A percentile compares a stretch with the other conserved stretches of the same genome.
Evolutionary conservation across 805 yeast species (phyloP).

Genomic region (Brettanomyces bruxellensis): DNA sequence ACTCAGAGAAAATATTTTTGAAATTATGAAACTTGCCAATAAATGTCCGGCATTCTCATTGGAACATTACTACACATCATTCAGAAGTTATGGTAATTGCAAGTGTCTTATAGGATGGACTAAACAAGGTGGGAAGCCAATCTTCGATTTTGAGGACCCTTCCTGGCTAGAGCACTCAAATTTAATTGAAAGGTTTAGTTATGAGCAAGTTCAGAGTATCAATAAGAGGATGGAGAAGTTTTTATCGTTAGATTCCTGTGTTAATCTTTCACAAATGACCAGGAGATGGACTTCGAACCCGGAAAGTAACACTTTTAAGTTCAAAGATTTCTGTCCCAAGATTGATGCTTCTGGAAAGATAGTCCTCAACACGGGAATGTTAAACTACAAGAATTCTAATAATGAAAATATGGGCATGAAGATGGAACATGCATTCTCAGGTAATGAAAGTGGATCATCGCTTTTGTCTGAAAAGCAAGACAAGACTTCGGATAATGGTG

Average conservation of each 20-base stretch:
- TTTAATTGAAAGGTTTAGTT: constrained; percentile 3
- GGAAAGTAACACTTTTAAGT: neutral
- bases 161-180: constrained; percentile 1
- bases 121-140: constrained; percentile 10
- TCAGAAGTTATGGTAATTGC: constrained; percentile 7
- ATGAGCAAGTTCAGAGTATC: constrained; percentile 4
- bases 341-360: neutral
- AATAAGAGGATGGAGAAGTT: constrained; percentile 8
- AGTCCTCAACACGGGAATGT: neutral
- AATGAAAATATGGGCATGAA: neutral
- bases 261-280: neutral
- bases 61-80: constrained; percentile 13
- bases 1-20: neutral
- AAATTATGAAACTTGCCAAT: constrained; percentile 5
- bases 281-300: constrained; percentile 1
- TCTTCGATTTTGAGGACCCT: constrained; percentile 8
- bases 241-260: neutral
- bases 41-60: constrained; percentile 10
- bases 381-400: no score
- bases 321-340: neutral
- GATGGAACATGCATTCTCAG: neutral
- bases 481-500: neutral
- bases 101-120: constrained; percentile 9
- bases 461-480: neutral
- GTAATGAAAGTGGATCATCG: neutral